Evolutionary conservation across 768 basidiomycete genomes (phyloP).

Genomic region (Suillus subaureus): DNA sequence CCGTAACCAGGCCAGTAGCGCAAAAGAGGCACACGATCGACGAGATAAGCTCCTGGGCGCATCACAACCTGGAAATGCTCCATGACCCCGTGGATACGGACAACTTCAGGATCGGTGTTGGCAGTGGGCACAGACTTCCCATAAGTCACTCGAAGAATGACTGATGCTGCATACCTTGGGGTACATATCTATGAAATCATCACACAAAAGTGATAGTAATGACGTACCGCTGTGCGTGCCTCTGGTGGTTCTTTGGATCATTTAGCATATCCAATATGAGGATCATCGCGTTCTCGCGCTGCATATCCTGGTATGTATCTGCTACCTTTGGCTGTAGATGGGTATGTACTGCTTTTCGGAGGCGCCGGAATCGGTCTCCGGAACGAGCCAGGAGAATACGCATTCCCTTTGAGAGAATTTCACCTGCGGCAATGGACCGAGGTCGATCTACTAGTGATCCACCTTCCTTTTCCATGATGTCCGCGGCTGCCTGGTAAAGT

Average conservation of each 20-base stretch:
- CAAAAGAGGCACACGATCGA: not conserved
- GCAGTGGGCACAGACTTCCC: not conserved
- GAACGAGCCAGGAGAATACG: slow-evolving; percentile 2
- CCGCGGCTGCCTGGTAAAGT: not conserved
- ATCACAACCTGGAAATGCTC: not conserved
- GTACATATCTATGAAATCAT: not conserved
- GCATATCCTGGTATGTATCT: not conserved
- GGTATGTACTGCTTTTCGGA: not conserved
- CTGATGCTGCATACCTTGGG: not conserved
- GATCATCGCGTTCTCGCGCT: not conserved
- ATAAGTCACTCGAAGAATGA: slow-evolving; percentile 1
- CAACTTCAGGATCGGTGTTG: not conserved
- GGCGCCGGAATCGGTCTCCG: slow-evolving; percentile 1
- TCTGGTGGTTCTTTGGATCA: slow-evolving; percentile 15
- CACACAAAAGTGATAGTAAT: not conserved
- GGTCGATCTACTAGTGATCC: not conserved
- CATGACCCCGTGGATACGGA: not conserved
- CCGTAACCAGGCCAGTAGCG: not conserved
- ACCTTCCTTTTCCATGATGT: not conserved
- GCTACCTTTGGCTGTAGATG: not conserved
- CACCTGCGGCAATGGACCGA: not conserved
- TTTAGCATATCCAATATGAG: slow-evolving; percentile 21
- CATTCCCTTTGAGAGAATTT: not conserved
- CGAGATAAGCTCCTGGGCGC: slow-evolving; percentile 1
- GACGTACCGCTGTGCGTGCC: slow-evolving; percentile 19